Evolutionary conservation across 495 filamentous ascomycete species (phyloP).

Genomic region (Rostrohypoxylon terebratum): DNA sequence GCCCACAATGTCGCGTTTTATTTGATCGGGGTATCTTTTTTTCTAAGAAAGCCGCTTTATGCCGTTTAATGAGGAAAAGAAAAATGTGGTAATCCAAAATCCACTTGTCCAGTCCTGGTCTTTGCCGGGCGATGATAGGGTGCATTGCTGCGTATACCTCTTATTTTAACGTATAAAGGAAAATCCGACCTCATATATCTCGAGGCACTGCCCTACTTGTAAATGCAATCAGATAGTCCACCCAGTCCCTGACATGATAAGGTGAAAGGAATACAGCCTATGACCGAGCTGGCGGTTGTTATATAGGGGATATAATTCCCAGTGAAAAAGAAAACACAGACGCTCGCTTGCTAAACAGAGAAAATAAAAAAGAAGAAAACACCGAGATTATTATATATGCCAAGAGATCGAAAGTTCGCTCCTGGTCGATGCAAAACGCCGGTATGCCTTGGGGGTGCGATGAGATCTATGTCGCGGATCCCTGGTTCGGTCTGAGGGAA

Average conservation of each 20-base stretch:
- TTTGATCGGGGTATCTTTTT: conserved; percentile 51
- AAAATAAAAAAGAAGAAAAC: conserved; percentile 43
- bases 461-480: conserved; percentile 47
- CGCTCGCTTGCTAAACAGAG: conserved; percentile 57
- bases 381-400: conserved; percentile 43
- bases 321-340: conserved; percentile 49
- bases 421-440: conserved; percentile 58
- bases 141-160: conserved; percentile 66
- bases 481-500: conserved; percentile 36
- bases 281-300: conserved; percentile 59
- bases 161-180: conserved; percentile 52
- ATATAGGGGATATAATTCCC: conserved; percentile 50
- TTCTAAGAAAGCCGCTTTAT: conserved; percentile 58
- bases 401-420: conserved; percentile 52
- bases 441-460: conserved; percentile 49
- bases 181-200: conserved; percentile 56
- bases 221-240: conserved; percentile 63
- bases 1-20: conserved; percentile 40
- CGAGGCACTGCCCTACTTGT: conserved; percentile 54
- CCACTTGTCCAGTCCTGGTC: conserved; percentile 57
- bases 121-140: conserved; percentile 56
- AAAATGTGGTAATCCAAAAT: conserved; percentile 43
- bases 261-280: conserved; percentile 48
- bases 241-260: conserved; percentile 62
- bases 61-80: conserved; percentile 50